Conservation (phyloP, 2,329 filamentous ascomycete genomes). For the Sphaerulina vaccinii region DNA sequence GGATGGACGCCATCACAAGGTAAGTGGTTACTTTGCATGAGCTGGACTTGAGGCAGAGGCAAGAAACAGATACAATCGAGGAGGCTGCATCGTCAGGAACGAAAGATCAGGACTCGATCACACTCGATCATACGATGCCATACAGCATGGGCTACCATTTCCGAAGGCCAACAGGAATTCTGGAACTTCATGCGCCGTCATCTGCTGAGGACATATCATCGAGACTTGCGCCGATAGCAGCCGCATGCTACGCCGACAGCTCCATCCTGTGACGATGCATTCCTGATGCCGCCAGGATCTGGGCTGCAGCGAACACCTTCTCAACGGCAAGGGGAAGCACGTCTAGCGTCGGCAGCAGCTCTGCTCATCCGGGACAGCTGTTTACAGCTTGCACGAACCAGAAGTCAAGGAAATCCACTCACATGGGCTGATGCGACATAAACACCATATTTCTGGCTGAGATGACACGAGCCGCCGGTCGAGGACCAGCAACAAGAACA, state of each 20-base stretch:
- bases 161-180: too few species aligned
- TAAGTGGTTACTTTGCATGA: background rate
- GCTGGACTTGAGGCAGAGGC: background rate
- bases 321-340: conserved; percentile 3
- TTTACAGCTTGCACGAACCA: background rate
- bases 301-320: conserved; percentile 4
- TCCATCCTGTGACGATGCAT: conserved; percentile 4
- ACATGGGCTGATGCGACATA: background rate
- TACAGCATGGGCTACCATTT: too few species aligned
- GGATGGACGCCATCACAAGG: conserved; percentile 32
- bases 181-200: background rate
- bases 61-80: background rate
- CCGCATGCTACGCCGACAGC: background rate
- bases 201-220: background rate
- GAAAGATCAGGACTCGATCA: too few species aligned
- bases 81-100: too few species aligned
- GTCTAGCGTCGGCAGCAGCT: conserved; percentile 2
- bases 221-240: background rate
- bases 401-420: background rate
- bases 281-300: background rate
- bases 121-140: too few species aligned
- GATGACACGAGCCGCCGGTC: background rate
- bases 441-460: background rate
- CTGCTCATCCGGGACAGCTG: conserved; percentile 5
- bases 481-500: background rate